These are phyloP conservation scores for Agrocybe chaxingu DNA, from an alignment of 768 basidiomycete genomes.

Conservation along the genomic window DNA sequence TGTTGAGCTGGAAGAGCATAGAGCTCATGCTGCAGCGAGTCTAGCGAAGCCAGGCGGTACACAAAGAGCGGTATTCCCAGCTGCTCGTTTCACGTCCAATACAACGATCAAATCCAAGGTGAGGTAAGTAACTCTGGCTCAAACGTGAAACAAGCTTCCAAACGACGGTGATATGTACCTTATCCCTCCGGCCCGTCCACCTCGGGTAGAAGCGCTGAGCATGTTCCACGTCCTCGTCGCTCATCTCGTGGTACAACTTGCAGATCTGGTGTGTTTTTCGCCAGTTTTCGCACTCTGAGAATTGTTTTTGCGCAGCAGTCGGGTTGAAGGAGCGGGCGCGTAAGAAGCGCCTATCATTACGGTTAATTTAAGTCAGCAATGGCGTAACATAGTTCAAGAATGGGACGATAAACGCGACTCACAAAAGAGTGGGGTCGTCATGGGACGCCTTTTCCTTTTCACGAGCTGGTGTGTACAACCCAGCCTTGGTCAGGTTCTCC, in stretches of 20 bases:
- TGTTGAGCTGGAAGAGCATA: conserved; percentile 48
- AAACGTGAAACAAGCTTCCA: too few relatives aligned
- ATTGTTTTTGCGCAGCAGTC: conserved; percentile 67
- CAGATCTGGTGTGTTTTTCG: conserved; percentile 57
- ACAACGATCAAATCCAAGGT: background rate
- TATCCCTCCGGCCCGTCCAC: conserved; percentile 79
- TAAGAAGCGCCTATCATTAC: conserved; percentile 63
- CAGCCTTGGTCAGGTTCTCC: conserved; percentile 39
- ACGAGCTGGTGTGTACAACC: conserved; percentile 42
- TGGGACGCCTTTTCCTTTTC: conserved; percentile 42
- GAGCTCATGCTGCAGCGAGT: conserved; percentile 57
- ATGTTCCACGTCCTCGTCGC: conserved; percentile 54
- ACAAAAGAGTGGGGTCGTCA: conserved; percentile 70
- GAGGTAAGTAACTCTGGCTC: background rate
- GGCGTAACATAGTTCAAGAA: background rate
- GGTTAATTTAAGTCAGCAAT: background rate
- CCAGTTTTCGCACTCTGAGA: conserved; percentile 68
- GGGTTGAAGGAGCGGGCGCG: conserved; percentile 70
- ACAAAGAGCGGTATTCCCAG: conserved; percentile 72
- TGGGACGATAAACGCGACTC: conserved; percentile 17
- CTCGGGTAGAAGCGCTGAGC: conserved; percentile 69
- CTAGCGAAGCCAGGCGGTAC: conserved; percentile 62
- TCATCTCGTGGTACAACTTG: conserved; percentile 59
- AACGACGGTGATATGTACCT: conserved; percentile 35
- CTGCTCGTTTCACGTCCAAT: conserved; percentile 28